A percentile compares a stretch with the other conserved stretches of the same genome.
Conservation (phyloP, 2,329 filamentous ascomycete species). For the Xylariaceae sp. region DNA sequence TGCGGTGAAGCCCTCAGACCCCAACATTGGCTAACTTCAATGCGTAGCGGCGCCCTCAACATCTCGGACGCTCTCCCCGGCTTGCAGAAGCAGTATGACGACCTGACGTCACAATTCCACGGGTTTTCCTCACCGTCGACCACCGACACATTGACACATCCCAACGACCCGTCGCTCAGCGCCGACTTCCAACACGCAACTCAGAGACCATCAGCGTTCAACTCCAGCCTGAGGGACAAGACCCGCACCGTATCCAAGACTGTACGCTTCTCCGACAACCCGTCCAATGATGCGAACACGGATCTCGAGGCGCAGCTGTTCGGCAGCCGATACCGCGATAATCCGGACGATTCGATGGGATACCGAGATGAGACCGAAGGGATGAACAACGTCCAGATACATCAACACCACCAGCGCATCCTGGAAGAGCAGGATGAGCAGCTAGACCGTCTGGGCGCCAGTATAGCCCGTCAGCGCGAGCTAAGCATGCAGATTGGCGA, state of each 20-base stretch:
- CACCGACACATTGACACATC: constrained; percentile 50
- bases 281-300: constrained; percentile 36
- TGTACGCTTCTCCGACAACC: constrained; percentile 81
- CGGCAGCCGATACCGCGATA: constrained; percentile 62
- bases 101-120: constrained; percentile 77
- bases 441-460: constrained; percentile 80
- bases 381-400: constrained; percentile 79
- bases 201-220: constrained; percentile 35
- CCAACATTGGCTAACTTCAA: constrained; percentile 12
- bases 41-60: constrained; percentile 43
- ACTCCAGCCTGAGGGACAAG: constrained; percentile 31
- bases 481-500: constrained; percentile 94
- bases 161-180: constrained; percentile 61
- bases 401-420: constrained; percentile 75
- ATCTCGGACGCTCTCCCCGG: constrained; percentile 62
- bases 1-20: not conserved
- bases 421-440: constrained; percentile 89
- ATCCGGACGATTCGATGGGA: constrained; percentile 54
- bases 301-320: constrained; percentile 44
- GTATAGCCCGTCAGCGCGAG: constrained; percentile 84
- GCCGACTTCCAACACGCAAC: constrained; percentile 62
- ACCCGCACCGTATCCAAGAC: constrained; percentile 54
- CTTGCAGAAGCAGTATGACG: constrained; percentile 69
- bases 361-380: constrained; percentile 56
- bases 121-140: constrained; percentile 54